Percentiles rank a stretch among this genome's conserved stretches.
These are phyloP conservation scores for Anisodus acutangulus DNA, from an alignment of 257 asterid species.

Conservation along the genomic window DNA sequence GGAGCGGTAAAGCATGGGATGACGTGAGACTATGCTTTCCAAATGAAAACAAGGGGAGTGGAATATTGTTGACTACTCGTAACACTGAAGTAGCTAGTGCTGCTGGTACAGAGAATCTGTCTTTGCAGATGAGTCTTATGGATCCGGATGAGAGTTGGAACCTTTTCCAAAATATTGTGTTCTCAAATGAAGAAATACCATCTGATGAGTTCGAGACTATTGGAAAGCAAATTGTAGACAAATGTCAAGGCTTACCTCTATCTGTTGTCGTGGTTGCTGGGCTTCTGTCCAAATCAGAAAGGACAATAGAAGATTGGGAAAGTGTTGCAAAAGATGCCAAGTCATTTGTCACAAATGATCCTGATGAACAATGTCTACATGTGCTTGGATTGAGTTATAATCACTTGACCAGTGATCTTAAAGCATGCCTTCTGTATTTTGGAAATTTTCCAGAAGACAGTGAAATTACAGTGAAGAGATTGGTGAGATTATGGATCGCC, in stretches of 20 bases:
- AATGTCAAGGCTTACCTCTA: constrained; percentile 33
- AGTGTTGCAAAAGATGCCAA: constrained; percentile 1
- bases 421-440: constrained; percentile 24
- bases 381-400: constrained; percentile 22
- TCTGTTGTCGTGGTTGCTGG: constrained; percentile 8
- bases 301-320: constrained; percentile 22
- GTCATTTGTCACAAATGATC: background rate
- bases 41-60: background rate
- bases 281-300: background rate
- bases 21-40: constrained; percentile 25
- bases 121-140: background rate
- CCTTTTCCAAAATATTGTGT: background rate
- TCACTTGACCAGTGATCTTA: constrained; percentile 30
- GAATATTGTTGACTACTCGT: constrained; percentile 26
- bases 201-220: background rate
- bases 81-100: background rate
- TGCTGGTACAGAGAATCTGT: background rate
- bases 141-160: constrained; percentile 2
- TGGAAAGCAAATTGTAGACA: constrained; percentile 24
- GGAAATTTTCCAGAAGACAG: background rate
- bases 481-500: background rate
- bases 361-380: background rate
- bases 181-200: background rate
- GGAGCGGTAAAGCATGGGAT: constrained; percentile 28
- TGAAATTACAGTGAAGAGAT: background rate